Conservation (phyloP, 179 eudicot genomes). For the Actinidia arguta region DNA sequence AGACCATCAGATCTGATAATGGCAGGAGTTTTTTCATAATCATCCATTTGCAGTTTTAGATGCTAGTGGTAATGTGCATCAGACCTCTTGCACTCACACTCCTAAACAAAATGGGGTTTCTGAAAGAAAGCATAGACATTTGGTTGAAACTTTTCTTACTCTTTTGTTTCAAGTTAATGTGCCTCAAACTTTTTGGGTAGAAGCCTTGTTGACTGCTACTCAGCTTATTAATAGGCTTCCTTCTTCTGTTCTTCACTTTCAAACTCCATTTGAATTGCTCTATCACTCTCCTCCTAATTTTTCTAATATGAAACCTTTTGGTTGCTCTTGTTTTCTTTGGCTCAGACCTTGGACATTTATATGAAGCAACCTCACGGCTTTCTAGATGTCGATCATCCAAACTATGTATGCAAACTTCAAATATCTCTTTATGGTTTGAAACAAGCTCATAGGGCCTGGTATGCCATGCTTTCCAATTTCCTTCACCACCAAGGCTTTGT, state of each 20-base stretch:
- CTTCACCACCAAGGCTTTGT: no score
- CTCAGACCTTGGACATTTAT: background rate
- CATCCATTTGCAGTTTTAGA: background rate
- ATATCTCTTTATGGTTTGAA: no score
- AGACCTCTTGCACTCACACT: background rate
- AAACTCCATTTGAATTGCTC: background rate
- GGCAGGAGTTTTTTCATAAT: background rate
- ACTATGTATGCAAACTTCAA: no score
- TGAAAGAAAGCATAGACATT: background rate
- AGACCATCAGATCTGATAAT: background rate
- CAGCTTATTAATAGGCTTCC: background rate
- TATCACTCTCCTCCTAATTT: background rate
- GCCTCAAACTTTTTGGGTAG: background rate
- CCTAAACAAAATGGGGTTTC: background rate
- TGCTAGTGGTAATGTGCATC: background rate
- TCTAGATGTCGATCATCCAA: no score
- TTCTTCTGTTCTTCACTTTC: background rate
- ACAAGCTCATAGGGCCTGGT: no score
- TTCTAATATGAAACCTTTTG: background rate
- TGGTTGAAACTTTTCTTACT: background rate
- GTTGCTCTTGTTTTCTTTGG: background rate
- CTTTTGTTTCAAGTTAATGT: background rate
- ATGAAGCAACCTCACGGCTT: no score
- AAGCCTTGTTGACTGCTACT: background rate
- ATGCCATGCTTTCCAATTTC: no score